phyloP scores from a whole-genome alignment of 1,284 basidiomycete species.

The Boletus smithii region DNA sequence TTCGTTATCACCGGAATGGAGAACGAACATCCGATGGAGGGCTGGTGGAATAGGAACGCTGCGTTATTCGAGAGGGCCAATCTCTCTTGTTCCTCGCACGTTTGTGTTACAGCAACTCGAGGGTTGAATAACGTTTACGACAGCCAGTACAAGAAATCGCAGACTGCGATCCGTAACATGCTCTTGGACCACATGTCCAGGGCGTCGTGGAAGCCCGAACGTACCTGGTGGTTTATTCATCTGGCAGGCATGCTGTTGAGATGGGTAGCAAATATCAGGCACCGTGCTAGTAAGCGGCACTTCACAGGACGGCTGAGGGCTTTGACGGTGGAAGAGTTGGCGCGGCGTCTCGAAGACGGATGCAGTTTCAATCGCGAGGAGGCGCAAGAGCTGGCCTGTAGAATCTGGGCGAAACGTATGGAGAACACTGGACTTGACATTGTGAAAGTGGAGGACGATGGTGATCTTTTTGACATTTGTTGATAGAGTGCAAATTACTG shows the following conservation, averaged over 20 bases:
- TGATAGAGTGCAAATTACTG: neutral
- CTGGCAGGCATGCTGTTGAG: constrained; percentile 22
- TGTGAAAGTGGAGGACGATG: constrained; percentile 9
- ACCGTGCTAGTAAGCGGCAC: neutral
- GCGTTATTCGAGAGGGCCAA: constrained; percentile 4
- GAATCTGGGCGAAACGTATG: constrained; percentile 20
- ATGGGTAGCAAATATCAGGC: constrained; percentile 16
- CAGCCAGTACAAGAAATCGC: constrained; percentile 15
- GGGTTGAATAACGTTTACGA: constrained; percentile 15
- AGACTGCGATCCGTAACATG: constrained; percentile 16
- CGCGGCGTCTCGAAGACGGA: constrained; percentile 12
- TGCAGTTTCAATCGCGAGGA: constrained; percentile 17
- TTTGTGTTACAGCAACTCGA: constrained; percentile 22
- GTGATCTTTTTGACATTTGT: neutral
- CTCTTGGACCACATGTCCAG: constrained; percentile 17
- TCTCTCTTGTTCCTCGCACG: constrained; percentile 22
- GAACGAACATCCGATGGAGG: constrained; percentile 25
- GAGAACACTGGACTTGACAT: constrained; percentile 1
- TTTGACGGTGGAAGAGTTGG: constrained; percentile 19
- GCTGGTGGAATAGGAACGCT: constrained; percentile 22
- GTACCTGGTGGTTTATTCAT: constrained; percentile 21
- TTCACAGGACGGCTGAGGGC: neutral
- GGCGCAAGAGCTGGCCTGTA: constrained; percentile 14
- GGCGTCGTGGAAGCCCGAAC: constrained; percentile 22
- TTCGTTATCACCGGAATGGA: constrained; percentile 30